These are phyloP conservation scores for Pelargonium citronellum DNA, from an alignment of 441 rosid genomes.

Conservation along the genomic window DNA sequence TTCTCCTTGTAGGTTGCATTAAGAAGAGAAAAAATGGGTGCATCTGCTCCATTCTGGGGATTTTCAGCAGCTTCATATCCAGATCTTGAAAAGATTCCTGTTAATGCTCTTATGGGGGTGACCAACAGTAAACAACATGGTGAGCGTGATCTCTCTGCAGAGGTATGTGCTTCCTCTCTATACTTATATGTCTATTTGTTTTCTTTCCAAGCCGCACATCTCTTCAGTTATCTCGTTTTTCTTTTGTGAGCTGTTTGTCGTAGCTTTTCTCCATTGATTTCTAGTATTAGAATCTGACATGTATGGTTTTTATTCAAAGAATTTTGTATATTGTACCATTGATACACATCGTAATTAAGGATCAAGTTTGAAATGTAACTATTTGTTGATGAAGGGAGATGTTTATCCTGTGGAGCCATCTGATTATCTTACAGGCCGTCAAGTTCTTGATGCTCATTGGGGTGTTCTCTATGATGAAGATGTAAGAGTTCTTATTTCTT, in stretches of 20 bases:
- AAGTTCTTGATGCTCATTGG: slow-evolving; percentile 97
- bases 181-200: not conserved
- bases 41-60: slow-evolving; percentile 87
- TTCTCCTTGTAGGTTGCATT: slow-evolving; percentile 59
- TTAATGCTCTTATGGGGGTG: slow-evolving; percentile 37
- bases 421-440: slow-evolving; percentile 46
- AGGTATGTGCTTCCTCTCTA: slow-evolving; percentile 41
- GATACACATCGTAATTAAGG: not conserved
- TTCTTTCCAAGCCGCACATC: not conserved
- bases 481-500: slow-evolving; percentile 40
- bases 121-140: slow-evolving; percentile 31
- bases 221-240: not conserved
- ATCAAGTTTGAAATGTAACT: slow-evolving; percentile 15
- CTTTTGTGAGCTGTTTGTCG: too few relatives aligned
- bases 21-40: slow-evolving; percentile 92
- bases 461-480: slow-evolving; percentile 84
- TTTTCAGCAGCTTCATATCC: slow-evolving; percentile 98
- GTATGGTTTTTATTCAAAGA: too few relatives aligned
- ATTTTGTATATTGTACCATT: not conserved
- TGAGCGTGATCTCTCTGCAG: slow-evolving; percentile 38
- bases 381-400: slow-evolving; percentile 58
- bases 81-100: slow-evolving; percentile 58
- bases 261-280: too few relatives aligned
- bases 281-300: too few relatives aligned
- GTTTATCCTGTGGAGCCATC: slow-evolving; percentile 83